Evolutionary conservation across 352 stramenopile genomes (phyloP), one percentile per base, ranked within the genome.

Genomic region (Phytophthora kernoviae): DNA sequence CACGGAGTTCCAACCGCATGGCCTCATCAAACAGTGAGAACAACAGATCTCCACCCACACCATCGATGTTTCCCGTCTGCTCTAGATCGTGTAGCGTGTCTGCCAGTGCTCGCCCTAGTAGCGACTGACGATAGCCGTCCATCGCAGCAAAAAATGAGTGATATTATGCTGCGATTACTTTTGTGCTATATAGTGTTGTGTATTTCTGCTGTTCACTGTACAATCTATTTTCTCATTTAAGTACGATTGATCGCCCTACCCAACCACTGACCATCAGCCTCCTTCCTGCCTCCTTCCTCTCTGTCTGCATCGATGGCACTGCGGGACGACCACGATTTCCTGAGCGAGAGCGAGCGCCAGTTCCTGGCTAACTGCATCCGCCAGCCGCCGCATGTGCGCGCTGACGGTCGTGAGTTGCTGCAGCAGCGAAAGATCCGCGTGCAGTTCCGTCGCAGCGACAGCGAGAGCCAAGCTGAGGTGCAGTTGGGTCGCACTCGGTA

Each of bases 371-470:
- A 80, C 21, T 73, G 81, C 40, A 75, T 94, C 48, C 70, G 71
- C 42, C 62, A 83, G 42, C 70, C 75, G 40, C 77, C 79, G 32
- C 75, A 90, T 55, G 50, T 90, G 56, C 81, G 85, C 44, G 80
- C 83, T 10, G 83, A 94, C 59, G 85, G 85, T 14, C 81, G 85
- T 33, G 83, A 91, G 61, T 69, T 92, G 57, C 77, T 92, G 70
- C 83, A 92, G 63, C 83, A 92, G 68, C 80, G 83, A 40, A 90
- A 92, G 67, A 89, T 92, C 51, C 76, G 79, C 50, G 73, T 94
- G n/a, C 79, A 94, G 54, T 94, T 94, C 64, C 85, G 85, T 1
- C 78, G 85, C 37, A 91, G 68, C 18, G 81, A 91, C 34, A 70
- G 70, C 50, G 81, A 90, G 58, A 90, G 81, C 54, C 83, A 93